phyloP scores from a whole-genome alignment of 2,329 filamentous ascomycete genomes.

The Thielaviopsis ethacetica region DNA sequence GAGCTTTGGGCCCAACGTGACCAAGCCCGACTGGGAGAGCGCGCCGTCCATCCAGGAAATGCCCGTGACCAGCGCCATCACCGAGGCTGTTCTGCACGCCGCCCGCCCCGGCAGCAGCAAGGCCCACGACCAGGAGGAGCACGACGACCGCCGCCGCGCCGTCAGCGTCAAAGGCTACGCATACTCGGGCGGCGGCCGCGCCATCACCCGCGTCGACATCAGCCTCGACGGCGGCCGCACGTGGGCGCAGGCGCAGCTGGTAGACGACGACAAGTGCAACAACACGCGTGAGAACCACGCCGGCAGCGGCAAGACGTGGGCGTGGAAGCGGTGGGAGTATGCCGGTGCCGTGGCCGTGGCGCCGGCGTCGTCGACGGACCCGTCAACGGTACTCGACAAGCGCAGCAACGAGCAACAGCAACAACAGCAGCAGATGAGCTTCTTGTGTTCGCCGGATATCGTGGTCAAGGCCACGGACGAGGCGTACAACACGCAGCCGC shows the following conservation, averaged over 20 bases:
- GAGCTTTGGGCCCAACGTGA: slow-evolving; percentile 47
- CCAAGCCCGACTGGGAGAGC: slow-evolving; percentile 40
- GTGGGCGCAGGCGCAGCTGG: slow-evolving; percentile 46
- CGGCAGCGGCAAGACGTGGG: slow-evolving; percentile 27
- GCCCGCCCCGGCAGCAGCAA: slow-evolving; percentile 2
- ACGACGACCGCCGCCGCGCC: too few species aligned
- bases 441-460: slow-evolving; percentile 30
- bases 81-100: slow-evolving; percentile 21
- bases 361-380: background rate
- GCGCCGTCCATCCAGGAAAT: slow-evolving; percentile 51
- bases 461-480: slow-evolving; percentile 52
- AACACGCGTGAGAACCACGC: slow-evolving; percentile 23
- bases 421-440: slow-evolving; percentile 13
- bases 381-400: background rate
- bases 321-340: slow-evolving; percentile 49
- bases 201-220: slow-evolving; percentile 51
- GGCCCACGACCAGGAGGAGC: slow-evolving; percentile 13
- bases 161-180: slow-evolving; percentile 44
- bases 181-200: slow-evolving; percentile 49
- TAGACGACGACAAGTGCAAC: slow-evolving; percentile 28
- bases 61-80: slow-evolving; percentile 52
- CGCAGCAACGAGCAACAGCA: background rate
- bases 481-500: slow-evolving; percentile 49
- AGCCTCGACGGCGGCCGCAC: slow-evolving; percentile 45
- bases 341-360: slow-evolving; percentile 22